Evolutionary conservation across 192 early-diverging fungal species (phyloP).

Genomic region (Backusella sp.): DNA sequence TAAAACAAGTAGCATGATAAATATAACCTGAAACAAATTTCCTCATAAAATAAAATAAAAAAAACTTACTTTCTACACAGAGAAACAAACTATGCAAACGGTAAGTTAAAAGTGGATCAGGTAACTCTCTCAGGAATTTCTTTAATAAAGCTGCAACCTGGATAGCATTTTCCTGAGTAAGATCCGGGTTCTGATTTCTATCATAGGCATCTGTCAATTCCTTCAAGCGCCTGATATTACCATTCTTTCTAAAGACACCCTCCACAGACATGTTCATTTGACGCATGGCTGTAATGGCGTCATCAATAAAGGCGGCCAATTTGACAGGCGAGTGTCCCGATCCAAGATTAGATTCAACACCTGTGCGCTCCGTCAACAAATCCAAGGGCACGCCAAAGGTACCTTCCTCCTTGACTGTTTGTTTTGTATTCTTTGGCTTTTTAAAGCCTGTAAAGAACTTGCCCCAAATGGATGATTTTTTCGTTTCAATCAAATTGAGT

Average conservation of each 20-base stretch:
- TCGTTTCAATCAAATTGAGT: constrained; percentile 70
- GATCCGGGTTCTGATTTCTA: constrained; percentile 69
- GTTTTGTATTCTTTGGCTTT: constrained; percentile 33
- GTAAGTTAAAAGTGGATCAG: constrained; percentile 92
- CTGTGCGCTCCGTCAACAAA: constrained; percentile 78
- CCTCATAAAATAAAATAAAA: not conserved
- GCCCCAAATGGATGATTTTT: constrained; percentile 77
- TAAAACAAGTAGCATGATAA: constrained; percentile 6
- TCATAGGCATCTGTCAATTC: constrained; percentile 84
- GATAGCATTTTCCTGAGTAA: constrained; percentile 74
- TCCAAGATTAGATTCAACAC: constrained; percentile 73
- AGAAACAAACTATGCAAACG: constrained; percentile 85
- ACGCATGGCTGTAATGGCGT: constrained; percentile 72
- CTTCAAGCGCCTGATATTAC: constrained; percentile 90
- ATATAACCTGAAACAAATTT: not conserved
- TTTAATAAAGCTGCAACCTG: constrained; percentile 95
- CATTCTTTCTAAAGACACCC: constrained; percentile 97
- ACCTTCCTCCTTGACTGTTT: constrained; percentile 51
- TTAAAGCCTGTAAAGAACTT: constrained; percentile 65
- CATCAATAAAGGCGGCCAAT: constrained; percentile 84
- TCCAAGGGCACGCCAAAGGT: constrained; percentile 93
- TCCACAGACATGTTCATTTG: constrained; percentile 80
- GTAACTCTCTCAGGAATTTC: constrained; percentile 94
- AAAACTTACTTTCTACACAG: constrained; percentile 59
- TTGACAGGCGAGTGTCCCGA: constrained; percentile 63